Evolutionary conservation across 371 early-diverging fungal species (phyloP).

Genomic region (Actinomortierella ambigua): DNA sequence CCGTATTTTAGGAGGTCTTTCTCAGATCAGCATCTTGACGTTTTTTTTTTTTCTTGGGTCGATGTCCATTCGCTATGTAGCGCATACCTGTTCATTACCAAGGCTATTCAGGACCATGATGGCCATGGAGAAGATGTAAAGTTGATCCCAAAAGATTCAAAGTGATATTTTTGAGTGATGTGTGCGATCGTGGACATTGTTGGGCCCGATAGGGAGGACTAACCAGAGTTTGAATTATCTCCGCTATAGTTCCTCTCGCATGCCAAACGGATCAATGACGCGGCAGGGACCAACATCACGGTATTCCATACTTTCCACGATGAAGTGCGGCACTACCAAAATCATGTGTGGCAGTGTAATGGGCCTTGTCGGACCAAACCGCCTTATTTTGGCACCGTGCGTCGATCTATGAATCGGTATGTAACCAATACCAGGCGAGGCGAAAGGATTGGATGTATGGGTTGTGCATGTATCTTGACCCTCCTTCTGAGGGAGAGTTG

Average conservation of each 20-base stretch:
- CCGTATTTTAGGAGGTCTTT: background rate
- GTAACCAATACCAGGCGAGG: background rate
- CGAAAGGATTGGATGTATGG: no score
- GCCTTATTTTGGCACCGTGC: slow-evolving; percentile 66
- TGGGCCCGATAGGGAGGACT: no score
- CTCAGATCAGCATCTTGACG: slow-evolving; percentile 5
- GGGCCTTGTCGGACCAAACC: slow-evolving; percentile 61
- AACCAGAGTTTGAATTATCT: slow-evolving; percentile 45
- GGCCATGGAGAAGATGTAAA: slow-evolving; percentile 55
- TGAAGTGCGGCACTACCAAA: slow-evolving; percentile 66
- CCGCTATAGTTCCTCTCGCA: slow-evolving; percentile 40
- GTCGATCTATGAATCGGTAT: slow-evolving; percentile 68
- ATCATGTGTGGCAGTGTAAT: slow-evolving; percentile 70
- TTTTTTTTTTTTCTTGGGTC: slow-evolving; percentile 13
- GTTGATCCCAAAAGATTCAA: no score
- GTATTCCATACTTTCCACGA: slow-evolving; percentile 69
- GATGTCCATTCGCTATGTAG: slow-evolving; percentile 62
- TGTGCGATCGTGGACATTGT: no score
- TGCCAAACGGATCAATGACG: slow-evolving; percentile 58
- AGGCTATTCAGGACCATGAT: slow-evolving; percentile 51
- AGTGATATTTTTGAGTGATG: no score
- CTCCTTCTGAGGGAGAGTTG: no score
- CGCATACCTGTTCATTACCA: slow-evolving; percentile 66
- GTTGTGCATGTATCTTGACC: no score
- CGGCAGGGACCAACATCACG: slow-evolving; percentile 59